These are phyloP conservation scores for Waltergamsia citrina DNA, from an alignment of 2,329 filamentous ascomycete genomes.

Conservation along the genomic window DNA sequence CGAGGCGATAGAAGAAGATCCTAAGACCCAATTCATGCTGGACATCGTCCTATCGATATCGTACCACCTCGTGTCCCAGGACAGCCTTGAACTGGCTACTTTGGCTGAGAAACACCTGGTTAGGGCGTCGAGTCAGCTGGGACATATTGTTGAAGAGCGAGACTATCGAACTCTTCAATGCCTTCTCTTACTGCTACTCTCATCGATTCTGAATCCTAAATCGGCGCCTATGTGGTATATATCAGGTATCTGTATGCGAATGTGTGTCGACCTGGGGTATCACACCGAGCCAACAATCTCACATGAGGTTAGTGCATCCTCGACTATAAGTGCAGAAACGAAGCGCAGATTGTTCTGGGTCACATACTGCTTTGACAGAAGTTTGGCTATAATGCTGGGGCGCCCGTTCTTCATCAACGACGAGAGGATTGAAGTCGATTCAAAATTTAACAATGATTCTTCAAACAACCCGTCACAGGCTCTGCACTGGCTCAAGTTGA, in stretches of 20 bases:
- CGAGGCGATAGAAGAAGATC: conserved; percentile 4
- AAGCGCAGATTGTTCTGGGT: conserved; percentile 15
- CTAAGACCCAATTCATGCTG: conserved; percentile 10
- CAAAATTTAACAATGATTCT: conserved; percentile 4
- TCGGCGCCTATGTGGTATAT: conserved; percentile 13
- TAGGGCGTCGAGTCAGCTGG: conserved; percentile 10
- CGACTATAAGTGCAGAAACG: conserved; percentile 4
- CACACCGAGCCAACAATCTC: conserved; percentile 10
- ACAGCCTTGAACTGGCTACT: conserved; percentile 9
- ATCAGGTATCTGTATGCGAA: conserved; percentile 12
- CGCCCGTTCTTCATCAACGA: conserved; percentile 13
- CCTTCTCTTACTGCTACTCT: conserved; percentile 10
- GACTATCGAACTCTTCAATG: conserved; percentile 11
- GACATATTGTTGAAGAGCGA: conserved; percentile 10
- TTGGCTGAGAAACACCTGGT: conserved; percentile 9
- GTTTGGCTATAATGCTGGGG: conserved; percentile 12
- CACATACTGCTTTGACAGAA: conserved; percentile 13
- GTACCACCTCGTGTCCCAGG: conserved; percentile 8
- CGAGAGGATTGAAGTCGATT: conserved; percentile 10
- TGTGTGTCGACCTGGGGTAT: conserved; percentile 13
- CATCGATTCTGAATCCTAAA: conserved; percentile 9
- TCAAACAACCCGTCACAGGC: conserved; percentile 6
- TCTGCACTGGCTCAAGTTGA: conserved; percentile 12
- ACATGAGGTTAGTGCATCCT: conserved; percentile 1
- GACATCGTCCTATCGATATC: conserved; percentile 12